These are phyloP conservation scores for Monosporascus cannonballus DNA, from an alignment of 2,329 filamentous ascomycete species.

Conservation along the genomic window DNA sequence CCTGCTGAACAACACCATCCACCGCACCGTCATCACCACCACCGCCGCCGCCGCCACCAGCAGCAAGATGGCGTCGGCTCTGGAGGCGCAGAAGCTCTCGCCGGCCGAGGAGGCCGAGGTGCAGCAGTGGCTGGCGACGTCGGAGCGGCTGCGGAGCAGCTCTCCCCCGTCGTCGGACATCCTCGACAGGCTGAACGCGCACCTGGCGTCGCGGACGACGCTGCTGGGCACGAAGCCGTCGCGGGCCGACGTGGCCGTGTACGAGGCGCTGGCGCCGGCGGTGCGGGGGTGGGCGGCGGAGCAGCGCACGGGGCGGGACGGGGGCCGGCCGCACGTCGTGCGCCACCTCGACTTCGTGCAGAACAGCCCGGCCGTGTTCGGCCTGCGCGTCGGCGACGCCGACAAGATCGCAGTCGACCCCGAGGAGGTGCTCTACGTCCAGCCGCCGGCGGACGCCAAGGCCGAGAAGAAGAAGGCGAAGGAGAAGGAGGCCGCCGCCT, in stretches of 20 bases:
- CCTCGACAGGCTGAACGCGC: slow-evolving; percentile 74
- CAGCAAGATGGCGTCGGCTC: slow-evolving; percentile 43
- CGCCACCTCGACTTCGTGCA: slow-evolving; percentile 92
- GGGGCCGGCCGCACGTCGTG: slow-evolving; percentile 86
- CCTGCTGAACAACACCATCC: slow-evolving; percentile 28
- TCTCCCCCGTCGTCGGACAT: slow-evolving; percentile 43
- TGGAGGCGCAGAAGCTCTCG: slow-evolving; percentile 65
- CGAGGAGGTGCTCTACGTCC: slow-evolving; percentile 77
- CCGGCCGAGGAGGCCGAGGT: slow-evolving; percentile 80
- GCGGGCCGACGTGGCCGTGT: slow-evolving; percentile 78
- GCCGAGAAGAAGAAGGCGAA: slow-evolving; percentile 96
- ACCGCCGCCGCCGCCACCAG: neutral
- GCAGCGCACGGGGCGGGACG: slow-evolving; percentile 78
- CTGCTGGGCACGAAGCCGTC: slow-evolving; percentile 86
- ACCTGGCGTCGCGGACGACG: slow-evolving; percentile 83
- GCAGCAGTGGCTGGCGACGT: slow-evolving; percentile 79
- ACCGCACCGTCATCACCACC: slow-evolving; percentile 41
- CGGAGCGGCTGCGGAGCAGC: slow-evolving; percentile 58
- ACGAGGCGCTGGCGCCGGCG: slow-evolving; percentile 68
- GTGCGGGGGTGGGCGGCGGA: slow-evolving; percentile 78
- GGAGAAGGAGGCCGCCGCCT: slow-evolving; percentile 72
- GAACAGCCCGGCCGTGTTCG: slow-evolving; percentile 67
- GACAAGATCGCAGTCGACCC: slow-evolving; percentile 76
- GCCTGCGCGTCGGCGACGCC: slow-evolving; percentile 59
- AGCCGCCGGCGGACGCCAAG: slow-evolving; percentile 84